Evolutionary conservation across 2,329 filamentous ascomycete genomes (phyloP).

Genomic region (Penicillium sp.): DNA sequence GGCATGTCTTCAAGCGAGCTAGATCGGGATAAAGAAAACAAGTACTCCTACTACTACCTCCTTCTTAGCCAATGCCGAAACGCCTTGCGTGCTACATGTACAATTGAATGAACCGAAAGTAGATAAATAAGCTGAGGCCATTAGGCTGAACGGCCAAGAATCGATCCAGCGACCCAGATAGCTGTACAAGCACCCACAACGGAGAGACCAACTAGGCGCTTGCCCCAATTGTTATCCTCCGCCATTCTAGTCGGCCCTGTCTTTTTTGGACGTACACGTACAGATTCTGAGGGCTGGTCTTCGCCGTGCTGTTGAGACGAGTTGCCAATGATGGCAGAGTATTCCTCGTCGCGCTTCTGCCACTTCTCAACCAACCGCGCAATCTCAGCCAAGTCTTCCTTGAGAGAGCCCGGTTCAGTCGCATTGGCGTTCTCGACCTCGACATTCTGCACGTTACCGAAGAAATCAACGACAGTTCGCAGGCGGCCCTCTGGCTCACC

Average conservation of each 20-base stretch:
- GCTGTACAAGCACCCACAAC: slow-evolving; percentile 37
- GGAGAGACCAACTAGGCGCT: slow-evolving; percentile 36
- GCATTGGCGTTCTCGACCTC: slow-evolving; percentile 69
- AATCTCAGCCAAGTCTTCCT: slow-evolving; percentile 73
- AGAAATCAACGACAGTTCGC: slow-evolving; percentile 90
- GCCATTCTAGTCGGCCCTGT: slow-evolving; percentile 59
- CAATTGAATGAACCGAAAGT: not conserved
- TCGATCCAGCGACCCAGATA: slow-evolving; percentile 37
- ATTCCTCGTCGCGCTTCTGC: slow-evolving; percentile 38
- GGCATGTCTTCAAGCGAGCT: too few relatives aligned
- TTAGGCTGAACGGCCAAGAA: slow-evolving; percentile 27
- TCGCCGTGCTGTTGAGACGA: slow-evolving; percentile 15
- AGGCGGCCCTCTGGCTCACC: slow-evolving; percentile 74
- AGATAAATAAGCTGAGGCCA: not conserved
- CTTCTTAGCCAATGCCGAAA: not conserved
- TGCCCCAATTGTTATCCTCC: slow-evolving; percentile 66
- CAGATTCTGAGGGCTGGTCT: slow-evolving; percentile 13
- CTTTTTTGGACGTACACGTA: slow-evolving; percentile 34
- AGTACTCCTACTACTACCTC: not conserved
- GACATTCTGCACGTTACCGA: slow-evolving; percentile 96
- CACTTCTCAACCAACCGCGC: slow-evolving; percentile 58
- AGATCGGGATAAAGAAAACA: not conserved
- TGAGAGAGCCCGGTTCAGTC: slow-evolving; percentile 53
- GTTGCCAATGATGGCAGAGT: slow-evolving; percentile 27
- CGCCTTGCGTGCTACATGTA: not conserved